These are phyloP conservation scores for Mycena chlorophos DNA, from an alignment of 768 basidiomycete species.

Conservation along the genomic window DNA sequence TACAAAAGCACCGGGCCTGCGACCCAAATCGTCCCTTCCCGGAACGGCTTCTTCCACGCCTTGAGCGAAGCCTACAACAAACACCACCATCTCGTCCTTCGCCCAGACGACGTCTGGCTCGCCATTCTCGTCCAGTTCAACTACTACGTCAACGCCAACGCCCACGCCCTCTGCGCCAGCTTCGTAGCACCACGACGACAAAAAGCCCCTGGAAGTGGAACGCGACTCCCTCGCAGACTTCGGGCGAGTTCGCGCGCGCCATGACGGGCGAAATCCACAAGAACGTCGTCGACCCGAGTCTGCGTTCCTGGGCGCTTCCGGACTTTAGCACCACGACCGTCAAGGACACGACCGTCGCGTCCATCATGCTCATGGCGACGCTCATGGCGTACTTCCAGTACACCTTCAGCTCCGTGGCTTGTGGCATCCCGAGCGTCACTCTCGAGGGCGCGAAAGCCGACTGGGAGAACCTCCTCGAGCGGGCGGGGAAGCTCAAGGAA, in stretches of 20 bases:
- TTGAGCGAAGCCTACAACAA: not conserved
- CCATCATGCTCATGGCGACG: too few relatives aligned
- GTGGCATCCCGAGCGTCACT: too few relatives aligned
- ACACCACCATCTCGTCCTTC: too few relatives aligned
- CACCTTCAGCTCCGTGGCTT: conserved; percentile 24
- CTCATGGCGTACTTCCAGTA: conserved; percentile 44
- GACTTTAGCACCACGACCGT: conserved; percentile 46
- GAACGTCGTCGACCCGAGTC: conserved; percentile 30
- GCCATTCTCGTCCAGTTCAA: too few relatives aligned
- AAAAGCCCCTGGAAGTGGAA: conserved; percentile 31
- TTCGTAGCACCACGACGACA: conserved; percentile 38
- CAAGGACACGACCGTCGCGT: conserved; percentile 37
- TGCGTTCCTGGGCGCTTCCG: conserved; percentile 44
- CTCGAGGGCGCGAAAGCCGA: conserved; percentile 43
- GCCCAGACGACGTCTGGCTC: too few relatives aligned
- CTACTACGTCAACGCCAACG: too few relatives aligned
- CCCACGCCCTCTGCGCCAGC: conserved; percentile 26
- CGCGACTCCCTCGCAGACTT: conserved; percentile 16
- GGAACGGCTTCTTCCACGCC: not conserved
- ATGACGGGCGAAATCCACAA: conserved; percentile 27
- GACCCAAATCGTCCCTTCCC: too few relatives aligned
- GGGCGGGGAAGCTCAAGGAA: conserved; percentile 39
- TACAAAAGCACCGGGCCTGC: too few relatives aligned
- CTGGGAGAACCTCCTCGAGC: conserved; percentile 36
- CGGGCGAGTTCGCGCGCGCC: conserved; percentile 23